Evolutionary conservation across 352 stramenopile species (phyloP).

Genomic region (Pythium sp.): DNA sequence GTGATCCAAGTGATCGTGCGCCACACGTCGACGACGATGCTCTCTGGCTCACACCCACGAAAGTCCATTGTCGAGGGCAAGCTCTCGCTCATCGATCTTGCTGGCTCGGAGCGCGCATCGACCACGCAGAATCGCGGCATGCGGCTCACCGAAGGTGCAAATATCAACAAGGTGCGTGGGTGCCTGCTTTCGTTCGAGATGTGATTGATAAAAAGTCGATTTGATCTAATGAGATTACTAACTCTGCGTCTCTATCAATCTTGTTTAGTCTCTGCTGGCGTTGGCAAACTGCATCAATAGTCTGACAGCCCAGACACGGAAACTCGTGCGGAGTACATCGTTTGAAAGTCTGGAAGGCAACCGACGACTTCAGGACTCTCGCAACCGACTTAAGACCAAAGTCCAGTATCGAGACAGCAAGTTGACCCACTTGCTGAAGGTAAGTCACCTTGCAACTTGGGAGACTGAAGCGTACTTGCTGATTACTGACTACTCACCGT

Average conservation of each 20-base stretch:
- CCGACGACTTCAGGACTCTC: constrained; percentile 26
- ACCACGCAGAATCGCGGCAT: constrained; percentile 74
- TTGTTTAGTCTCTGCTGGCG: constrained; percentile 58
- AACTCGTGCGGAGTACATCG: constrained; percentile 28
- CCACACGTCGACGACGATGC: constrained; percentile 53
- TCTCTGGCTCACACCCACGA: constrained; percentile 37
- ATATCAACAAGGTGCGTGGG: constrained; percentile 56
- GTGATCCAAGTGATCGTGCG: constrained; percentile 76
- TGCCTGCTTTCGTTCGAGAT: background rate
- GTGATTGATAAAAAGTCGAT: background rate
- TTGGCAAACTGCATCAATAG: constrained; percentile 91
- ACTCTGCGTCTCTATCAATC: background rate
- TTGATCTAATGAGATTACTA: background rate
- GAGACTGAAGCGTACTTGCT: background rate
- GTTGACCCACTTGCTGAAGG: constrained; percentile 84
- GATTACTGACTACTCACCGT: background rate
- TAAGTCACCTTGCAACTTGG: constrained; percentile 1
- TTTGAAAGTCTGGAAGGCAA: constrained; percentile 28
- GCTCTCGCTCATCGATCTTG: constrained; percentile 82
- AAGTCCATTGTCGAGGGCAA: constrained; percentile 70
- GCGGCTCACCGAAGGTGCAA: constrained; percentile 55
- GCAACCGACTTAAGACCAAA: constrained; percentile 25
- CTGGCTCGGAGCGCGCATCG: constrained; percentile 75
- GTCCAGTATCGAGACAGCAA: constrained; percentile 89
- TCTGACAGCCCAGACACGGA: constrained; percentile 40